Base-by-base conservation (phyloP, 305 asterid genomes). In the Fraxinus floribunda region DNA sequence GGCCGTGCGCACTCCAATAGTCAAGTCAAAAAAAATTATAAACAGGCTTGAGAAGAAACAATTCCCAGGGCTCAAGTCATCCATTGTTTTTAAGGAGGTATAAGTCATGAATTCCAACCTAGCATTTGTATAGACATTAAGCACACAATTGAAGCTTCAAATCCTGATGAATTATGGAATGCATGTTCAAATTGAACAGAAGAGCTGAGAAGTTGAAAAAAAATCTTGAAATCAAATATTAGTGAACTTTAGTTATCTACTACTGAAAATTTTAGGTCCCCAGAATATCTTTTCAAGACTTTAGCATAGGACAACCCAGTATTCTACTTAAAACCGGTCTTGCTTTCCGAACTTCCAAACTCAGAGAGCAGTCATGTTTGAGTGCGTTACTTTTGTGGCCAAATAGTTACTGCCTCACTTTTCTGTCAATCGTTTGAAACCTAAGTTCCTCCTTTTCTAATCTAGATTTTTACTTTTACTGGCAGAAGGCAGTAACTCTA, bases 1-100 rank as follows among this genome's bases (percentile, higher is more conserved):
- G 26, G 26, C 26, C 26, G 26, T 24, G 26, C 26, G 26, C 26
- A 24, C 26, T 24, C 26, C 26, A 24, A 24, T 24, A 24, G 26
- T 24, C 26, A 24, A 24, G 26, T 24, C 99, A 0, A 94, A 86
- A 86, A 89, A 86, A 84, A 92, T 96, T 87, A 90, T 96, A 35
- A 71, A 84, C 89, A 93, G 98, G 86, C 95, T 96, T 79, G 98
- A 94, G 88, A 89, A 91, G 84, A 92, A 91, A 81, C 90, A 92
- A 81, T 91, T 94, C 86, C 98, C 97, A 30, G 98, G 97, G 64
- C 98, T 96, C 16, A 88, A 88, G 87, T 91, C 97, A 20, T 92
- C 94, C 68, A 89, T 93, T 87, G 89, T 87, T 38, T 92, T 96
- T 79, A 93, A 88, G 86, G 98, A 96, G 98, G 99, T 94, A 85